Base-by-base conservation (phyloP, 768 basidiomycete species). In the Hypsizygus marmoreus region DNA sequence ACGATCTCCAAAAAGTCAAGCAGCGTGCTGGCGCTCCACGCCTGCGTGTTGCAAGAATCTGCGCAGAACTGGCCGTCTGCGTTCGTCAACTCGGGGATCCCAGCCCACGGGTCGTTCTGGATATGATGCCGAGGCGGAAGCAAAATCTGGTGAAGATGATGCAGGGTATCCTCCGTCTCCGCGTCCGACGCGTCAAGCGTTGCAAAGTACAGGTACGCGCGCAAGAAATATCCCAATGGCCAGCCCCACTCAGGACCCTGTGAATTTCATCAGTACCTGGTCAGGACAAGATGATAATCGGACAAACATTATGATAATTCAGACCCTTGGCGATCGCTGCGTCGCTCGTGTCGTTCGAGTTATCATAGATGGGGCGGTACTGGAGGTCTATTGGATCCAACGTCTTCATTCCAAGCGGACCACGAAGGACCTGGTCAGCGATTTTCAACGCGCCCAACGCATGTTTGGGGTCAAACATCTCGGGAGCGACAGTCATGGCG, bases 401-500 rank as follows among this genome's bases (percentile, higher is more conserved):
- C 0, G 97, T 98, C 76, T 87, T 97, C 91, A 98, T 95, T 1
- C 97, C 97, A 49, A 98, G 72, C 1, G 95, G 95, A 1, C 82
- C 82, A n/a, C 89, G 80, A 20, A 99, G 74, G 30, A 84, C 74
- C 55, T 84, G 63, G 63, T 95, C 93, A 2, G 87, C 88, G n/a
- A 94, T 68, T 50, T 79, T 75, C 28, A 98, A 72, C 0, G 93
- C 91, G 4, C 72, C 79, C 14, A 97, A 72, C 0, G 92, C 97
- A 61, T 88, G 88, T 40, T 77, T 64, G 7, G 80, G 79, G 42
- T 92, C 80, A 66, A 98, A 99, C 35, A 99, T 67, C 64, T 98
- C 97, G 7, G 95, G 95, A 1, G 97, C 97, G 34, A 98, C 94
- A 2, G 87, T 80, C 95, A 98, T 97, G 0, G 97, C 91, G 47